Base-by-base conservation (phyloP, 2,329 filamentous ascomycete genomes). In the Harringtonia aguacate region DNA sequence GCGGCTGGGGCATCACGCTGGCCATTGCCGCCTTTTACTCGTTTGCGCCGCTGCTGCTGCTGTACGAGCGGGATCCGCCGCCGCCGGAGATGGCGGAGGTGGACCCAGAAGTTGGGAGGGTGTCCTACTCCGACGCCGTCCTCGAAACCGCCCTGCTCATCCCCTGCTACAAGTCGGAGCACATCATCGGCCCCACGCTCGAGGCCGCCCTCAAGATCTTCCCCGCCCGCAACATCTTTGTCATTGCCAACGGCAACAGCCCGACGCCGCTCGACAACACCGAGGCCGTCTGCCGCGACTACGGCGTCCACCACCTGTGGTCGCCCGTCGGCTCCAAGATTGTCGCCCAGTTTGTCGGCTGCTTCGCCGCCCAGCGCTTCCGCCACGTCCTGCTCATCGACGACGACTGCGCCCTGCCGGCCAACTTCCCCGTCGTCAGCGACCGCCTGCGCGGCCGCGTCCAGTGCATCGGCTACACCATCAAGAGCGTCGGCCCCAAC, bases 311-410 rank as follows among this genome's bases (percentile, higher is more conserved):
- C 43, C 43, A 45, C 38, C 40, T 45, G 37, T 45, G 43, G 43
- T 45, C 43, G 43, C 43, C 43, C 14, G 43, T 45, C 14, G 43
- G 43, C 18, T 31, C 24, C 43, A 45, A 45, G 43, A 45, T 45
- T 20, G 43, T 45, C 8, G 43, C 43, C 12, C 43, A 45, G 38
- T 45, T 45, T 33, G 43, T 45, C 8, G 43, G 43, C 43, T 45
- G 43, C 28, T 37, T 41, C 21, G 43, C 43, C 3, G 43, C 43
- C 10, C 31, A 38, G 22, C n/a, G 8, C 13, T 45, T 45, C 38
- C 31, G 24, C 4, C 20, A 36, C 17, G 43, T 39, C 14, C 38
- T 45, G 30, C 38, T 45, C 12, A 45, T 45, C 27, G 43, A 45
- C 43, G 43, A 45, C 43, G 43, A 45, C 43, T 45, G 43, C 27